These are phyloP conservation scores for Penicillium occitanis DNA, from an alignment of 2,329 filamentous ascomycete genomes.

Conservation along the genomic window DNA sequence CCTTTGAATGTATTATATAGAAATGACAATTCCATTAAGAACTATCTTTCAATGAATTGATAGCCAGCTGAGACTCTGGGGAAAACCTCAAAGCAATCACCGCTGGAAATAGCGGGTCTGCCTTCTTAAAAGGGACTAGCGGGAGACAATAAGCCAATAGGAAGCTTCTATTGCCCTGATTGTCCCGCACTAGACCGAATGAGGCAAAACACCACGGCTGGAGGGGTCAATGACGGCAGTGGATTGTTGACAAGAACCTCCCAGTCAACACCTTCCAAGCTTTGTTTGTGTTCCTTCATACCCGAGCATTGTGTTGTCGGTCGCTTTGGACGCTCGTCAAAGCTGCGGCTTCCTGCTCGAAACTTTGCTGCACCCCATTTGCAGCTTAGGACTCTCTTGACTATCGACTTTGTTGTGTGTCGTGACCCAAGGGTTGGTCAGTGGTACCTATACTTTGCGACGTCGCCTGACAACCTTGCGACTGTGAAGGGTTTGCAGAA, in stretches of 20 bases:
- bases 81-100: conserved; percentile 6
- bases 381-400: background rate
- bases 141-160: conserved; percentile 17
- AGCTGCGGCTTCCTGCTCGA: background rate
- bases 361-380: background rate
- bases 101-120: background rate
- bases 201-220: background rate
- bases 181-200: conserved; percentile 19
- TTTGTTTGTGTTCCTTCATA: background rate
- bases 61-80: background rate
- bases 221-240: conserved; percentile 22
- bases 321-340: background rate
- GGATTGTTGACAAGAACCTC: background rate
- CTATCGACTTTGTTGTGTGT: background rate
- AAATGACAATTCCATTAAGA: background rate
- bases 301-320: background rate
- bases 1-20: background rate
- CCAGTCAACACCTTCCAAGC: background rate
- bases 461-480: background rate
- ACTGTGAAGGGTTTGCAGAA: background rate
- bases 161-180: conserved; percentile 9
- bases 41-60: background rate
- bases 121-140: background rate
- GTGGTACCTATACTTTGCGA: background rate
- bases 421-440: background rate